Evolutionary conservation across 2,329 filamentous ascomycete genomes (phyloP), one percentile per base, ranked within the genome.

Genomic region (Microdochium trichocladiopsis): DNA sequence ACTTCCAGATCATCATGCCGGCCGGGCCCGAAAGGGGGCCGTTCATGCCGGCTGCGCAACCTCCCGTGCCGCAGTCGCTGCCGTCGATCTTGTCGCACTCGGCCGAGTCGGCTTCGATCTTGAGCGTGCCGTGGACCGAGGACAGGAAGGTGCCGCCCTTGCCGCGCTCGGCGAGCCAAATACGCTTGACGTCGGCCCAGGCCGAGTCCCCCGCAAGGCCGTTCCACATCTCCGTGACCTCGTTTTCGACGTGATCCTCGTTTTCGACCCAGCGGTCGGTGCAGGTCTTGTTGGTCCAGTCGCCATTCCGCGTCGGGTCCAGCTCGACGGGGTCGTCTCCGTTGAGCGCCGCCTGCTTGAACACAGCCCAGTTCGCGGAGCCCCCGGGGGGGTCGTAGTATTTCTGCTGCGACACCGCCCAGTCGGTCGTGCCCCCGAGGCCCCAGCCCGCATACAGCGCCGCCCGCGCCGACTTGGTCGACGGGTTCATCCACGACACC

Each of bases 361-460:
- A 60, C 16, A 22, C 25, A 24, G 31, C 36, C 60, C 57, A 64
- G 50, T 36, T 51, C 25, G 43, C 50, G 4, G 53, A 31, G 9
- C 47, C 49, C 18, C 25, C 43, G 2, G 62, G 61, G 24, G 51
- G 48, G 16, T 54, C 50, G 51, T 61, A 48, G 49, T 57, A 64
- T 23, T 54, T 52, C 54, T 64, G 53, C 25, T 65, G 45, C 50
- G 64, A 60, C 24, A 25, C 56, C 24, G 63, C 62, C 64, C 64
- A 66, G 51, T 63, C 57, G 1, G 54, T 57, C 4, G 56, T 61
- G 22, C 60, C 63, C 4, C 47, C 56, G 43, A 65, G 49, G 21
- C 51, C 51, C 21, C 36, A 51, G 1, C 18, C 43, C 16, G 36
- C 25, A 47, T 58, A 61, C 18, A 58, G 36, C 4, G 21, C 25